Base-by-base conservation (phyloP, 202 grass and related monocot species). In the Digitaria exilis region DNA sequence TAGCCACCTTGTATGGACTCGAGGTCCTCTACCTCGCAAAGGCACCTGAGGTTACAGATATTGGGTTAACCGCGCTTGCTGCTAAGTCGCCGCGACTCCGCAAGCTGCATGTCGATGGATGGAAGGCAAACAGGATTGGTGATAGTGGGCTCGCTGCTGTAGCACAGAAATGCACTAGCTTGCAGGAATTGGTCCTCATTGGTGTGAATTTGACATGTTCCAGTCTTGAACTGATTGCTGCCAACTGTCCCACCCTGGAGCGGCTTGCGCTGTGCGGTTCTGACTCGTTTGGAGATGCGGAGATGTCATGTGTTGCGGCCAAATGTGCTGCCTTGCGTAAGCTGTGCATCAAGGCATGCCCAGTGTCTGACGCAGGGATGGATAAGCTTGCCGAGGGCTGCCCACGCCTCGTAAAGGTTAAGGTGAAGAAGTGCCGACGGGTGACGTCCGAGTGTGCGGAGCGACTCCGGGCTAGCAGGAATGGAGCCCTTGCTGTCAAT, bases 111-210 rank as follows among this genome's bases (percentile, higher is more conserved):
- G 82, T 98, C 1, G 92, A 98, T 59, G 96, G 96, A 17, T 98
- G 90, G 91, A 95, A 95, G 69, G 90, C 92, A 0, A 98, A 98
- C 63, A 76, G 96, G 76, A 98, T 98, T 21, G 96, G 96, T 11
- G 96, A 98, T 43, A 63, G 39, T 7, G 91, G 96, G 24, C 86
- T 98, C 2, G 66, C 81, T 3, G 84, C 83, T 4, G 88, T 98
- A 0, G 91, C 92, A 0, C 84, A 61, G 45, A 88, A 84, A 48
- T 98, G 96, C 25, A 73, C 92, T 0, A 83, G 81, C 60, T 88
- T 98, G 76, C 96, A 95, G 25, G 96, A 98, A 71, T 73, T 98
- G 65, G 96, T 98, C 16, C 85, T 98, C 29, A 95, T 98, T 75
- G 92, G 90, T 15, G 96, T 98, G 55, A 98, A 98, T 69, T 90